phyloP scores from a whole-genome alignment of 768 basidiomycete species.

The Macrolepiota fuliginosa region DNA sequence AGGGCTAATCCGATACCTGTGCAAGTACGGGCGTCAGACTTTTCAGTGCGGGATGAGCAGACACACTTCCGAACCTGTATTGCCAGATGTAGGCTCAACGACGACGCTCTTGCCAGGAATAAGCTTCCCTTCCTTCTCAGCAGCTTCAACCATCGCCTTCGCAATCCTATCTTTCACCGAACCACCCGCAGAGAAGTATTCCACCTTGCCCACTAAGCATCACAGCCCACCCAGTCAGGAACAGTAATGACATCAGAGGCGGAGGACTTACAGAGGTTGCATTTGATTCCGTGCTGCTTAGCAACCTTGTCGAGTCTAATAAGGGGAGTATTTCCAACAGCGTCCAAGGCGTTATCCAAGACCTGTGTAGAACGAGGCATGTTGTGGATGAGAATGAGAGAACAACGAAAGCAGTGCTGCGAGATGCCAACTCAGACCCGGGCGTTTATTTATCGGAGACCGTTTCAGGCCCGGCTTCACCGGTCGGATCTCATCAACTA shows the following conservation, averaged over 20 bases:
- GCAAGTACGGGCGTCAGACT: not conserved
- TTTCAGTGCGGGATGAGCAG: not conserved
- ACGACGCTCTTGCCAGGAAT: slow-evolving; percentile 87
- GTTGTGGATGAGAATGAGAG: not conserved
- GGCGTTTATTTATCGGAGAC: not conserved
- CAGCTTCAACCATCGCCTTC: slow-evolving; percentile 94
- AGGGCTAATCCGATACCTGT: slow-evolving; percentile 91
- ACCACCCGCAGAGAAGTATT: slow-evolving; percentile 89
- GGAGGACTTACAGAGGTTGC: slow-evolving; percentile 75
- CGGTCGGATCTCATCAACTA: slow-evolving; percentile 5
- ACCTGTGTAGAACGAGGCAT: slow-evolving; percentile 36
- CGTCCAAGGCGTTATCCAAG: slow-evolving; percentile 77
- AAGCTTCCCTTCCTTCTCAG: slow-evolving; percentile 83
- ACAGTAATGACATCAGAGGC: slow-evolving; percentile 1
- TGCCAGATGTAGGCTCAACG: slow-evolving; percentile 94
- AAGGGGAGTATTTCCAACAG: slow-evolving; percentile 90
- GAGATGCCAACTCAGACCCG: not conserved
- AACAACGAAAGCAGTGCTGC: not conserved
- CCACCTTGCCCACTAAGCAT: slow-evolving; percentile 77
- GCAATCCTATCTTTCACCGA: slow-evolving; percentile 97
- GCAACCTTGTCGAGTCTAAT: slow-evolving; percentile 83
- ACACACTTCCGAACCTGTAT: slow-evolving; percentile 63
- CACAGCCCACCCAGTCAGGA: not conserved
- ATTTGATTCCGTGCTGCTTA: slow-evolving; percentile 69
- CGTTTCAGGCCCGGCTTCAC: not conserved